A percentile compares a stretch with the other conserved stretches of the same genome.
Evolutionary conservation across 768 basidiomycete genomes (phyloP).

Genomic region (Termitomyces bulborhizus): DNA sequence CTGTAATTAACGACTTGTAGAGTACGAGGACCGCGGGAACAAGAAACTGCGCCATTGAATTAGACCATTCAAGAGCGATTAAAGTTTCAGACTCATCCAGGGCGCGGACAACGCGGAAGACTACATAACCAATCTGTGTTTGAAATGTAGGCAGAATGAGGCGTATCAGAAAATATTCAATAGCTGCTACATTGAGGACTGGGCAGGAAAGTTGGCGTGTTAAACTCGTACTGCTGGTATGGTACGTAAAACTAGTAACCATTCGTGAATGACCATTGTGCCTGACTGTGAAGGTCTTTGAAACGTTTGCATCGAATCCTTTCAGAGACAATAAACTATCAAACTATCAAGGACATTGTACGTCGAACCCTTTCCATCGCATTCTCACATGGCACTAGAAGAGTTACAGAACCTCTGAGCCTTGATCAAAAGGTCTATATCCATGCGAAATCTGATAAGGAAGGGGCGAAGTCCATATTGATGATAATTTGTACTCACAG

Average conservation of each 20-base stretch:
- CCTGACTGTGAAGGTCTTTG: too few relatives aligned
- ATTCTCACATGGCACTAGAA: not conserved
- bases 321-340: not conserved
- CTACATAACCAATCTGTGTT: not conserved
- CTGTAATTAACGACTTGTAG: not conserved
- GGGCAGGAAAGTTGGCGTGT: too few relatives aligned
- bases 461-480: not conserved
- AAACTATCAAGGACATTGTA: not conserved
- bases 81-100: not conserved
- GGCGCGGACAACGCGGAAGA: too few relatives aligned
- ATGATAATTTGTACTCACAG: conserved; percentile 9
- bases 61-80: not conserved
- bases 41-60: not conserved
- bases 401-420: not conserved
- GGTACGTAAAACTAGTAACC: not conserved
- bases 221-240: not conserved
- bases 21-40: not conserved
- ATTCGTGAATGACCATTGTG: not conserved
- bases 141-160: too few relatives aligned
- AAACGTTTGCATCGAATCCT: not conserved
- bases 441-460: not conserved
- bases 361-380: not conserved
- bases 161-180: not conserved
- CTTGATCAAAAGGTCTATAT: conserved; percentile 4
- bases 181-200: not conserved